These are phyloP conservation scores for Smallanthus sonchifolius DNA, from an alignment of 129 eudicot species.

Conservation along the genomic window DNA sequence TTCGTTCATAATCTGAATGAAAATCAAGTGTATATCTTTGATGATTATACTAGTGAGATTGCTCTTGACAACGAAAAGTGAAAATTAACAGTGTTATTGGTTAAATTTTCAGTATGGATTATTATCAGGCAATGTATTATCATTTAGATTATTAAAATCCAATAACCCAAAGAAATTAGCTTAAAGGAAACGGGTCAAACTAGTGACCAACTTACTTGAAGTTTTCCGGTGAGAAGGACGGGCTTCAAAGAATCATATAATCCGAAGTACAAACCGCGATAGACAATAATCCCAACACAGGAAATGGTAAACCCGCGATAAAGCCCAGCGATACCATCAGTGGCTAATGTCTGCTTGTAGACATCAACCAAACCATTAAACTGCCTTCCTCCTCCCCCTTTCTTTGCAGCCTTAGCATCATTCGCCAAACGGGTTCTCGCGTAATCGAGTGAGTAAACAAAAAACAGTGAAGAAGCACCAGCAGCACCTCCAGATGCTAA, in stretches of 20 bases:
- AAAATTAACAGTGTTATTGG: too few relatives aligned
- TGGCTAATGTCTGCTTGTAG: slow-evolving; percentile 54
- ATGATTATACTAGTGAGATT: too few relatives aligned
- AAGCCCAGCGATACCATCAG: slow-evolving; percentile 63
- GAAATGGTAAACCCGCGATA: slow-evolving; percentile 64
- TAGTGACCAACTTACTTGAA: slow-evolving; percentile 35
- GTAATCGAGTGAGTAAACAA: slow-evolving; percentile 60
- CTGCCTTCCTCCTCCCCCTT: slow-evolving; percentile 56
- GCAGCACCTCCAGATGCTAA: slow-evolving; percentile 57
- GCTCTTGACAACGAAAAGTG: too few relatives aligned
- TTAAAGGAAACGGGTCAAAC: neutral
- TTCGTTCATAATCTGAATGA: too few relatives aligned
- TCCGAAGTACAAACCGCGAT: slow-evolving; percentile 65
- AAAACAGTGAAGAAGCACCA: slow-evolving; percentile 58
- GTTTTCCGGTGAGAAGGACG: slow-evolving; percentile 35
- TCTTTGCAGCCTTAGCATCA: slow-evolving; percentile 55
- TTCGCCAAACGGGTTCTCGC: slow-evolving; percentile 64
- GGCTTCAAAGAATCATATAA: slow-evolving; percentile 63
- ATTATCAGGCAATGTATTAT: too few relatives aligned
- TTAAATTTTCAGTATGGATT: too few relatives aligned
- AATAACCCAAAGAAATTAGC: slow-evolving; percentile 32
- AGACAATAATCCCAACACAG: slow-evolving; percentile 61
- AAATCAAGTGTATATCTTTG: too few relatives aligned
- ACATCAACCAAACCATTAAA: slow-evolving; percentile 58
- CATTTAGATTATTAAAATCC: too few relatives aligned